Evolutionary conservation across 257 asterid genomes (phyloP).

Genomic region (Gynochthodes officinalis): DNA sequence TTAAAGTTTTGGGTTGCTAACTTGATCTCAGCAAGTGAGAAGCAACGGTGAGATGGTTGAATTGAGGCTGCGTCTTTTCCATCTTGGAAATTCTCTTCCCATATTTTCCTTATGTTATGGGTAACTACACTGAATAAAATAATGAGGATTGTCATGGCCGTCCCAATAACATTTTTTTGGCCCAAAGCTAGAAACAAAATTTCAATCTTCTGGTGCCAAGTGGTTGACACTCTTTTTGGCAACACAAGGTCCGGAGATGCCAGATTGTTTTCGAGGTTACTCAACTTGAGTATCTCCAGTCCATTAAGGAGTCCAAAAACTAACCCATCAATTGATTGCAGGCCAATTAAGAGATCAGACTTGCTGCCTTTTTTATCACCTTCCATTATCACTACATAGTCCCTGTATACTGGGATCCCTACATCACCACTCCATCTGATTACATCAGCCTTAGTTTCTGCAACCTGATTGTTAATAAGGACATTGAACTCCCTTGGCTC

Average conservation of each 20-base stretch:
- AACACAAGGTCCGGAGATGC: not conserved
- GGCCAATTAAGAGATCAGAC: not conserved
- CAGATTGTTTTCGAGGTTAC: slow-evolving; percentile 5
- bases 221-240: not conserved
- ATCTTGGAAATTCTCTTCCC: not conserved
- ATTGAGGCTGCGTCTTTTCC: not conserved
- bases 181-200: not conserved
- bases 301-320: slow-evolving; percentile 2
- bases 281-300: slow-evolving; percentile 22
- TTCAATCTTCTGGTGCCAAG: not conserved
- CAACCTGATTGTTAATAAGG: slow-evolving; percentile 13
- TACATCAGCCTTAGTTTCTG: not conserved
- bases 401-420: slow-evolving; percentile 15
- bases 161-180: not conserved
- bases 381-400: slow-evolving; percentile 1
- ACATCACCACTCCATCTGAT: slow-evolving; percentile 5
- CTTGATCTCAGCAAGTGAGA: slow-evolving; percentile 18
- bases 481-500: not conserved
- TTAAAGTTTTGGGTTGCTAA: slow-evolving; percentile 17
- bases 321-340: slow-evolving; percentile 3
- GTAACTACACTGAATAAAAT: not conserved
- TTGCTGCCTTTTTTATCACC: not conserved
- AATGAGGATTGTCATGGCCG: not conserved
- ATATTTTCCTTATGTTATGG: not conserved
- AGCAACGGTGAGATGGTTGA: not conserved